Percentiles rank a stretch among this genome's conserved stretches.
phyloP scores from a whole-genome alignment of 2,329 filamentous ascomycete genomes.

The Pseudogymnoascus sp. region DNA sequence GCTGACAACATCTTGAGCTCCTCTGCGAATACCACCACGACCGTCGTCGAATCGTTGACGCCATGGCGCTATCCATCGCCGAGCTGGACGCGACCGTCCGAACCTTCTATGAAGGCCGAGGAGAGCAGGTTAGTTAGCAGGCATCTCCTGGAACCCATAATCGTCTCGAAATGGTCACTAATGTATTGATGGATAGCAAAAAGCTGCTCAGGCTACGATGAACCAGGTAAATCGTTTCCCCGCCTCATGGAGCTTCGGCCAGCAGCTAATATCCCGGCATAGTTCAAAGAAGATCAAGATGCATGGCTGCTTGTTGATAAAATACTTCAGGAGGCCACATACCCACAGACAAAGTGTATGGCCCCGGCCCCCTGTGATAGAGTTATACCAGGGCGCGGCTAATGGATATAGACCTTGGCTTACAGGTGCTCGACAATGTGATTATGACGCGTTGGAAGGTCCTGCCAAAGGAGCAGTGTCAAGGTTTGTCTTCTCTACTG shows the following conservation, averaged over 20 bases:
- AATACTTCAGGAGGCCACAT: slow-evolving; percentile 86
- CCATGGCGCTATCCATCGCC: slow-evolving; percentile 67
- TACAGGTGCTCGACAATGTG: slow-evolving; percentile 96
- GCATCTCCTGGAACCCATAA: neutral
- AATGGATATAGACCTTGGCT: slow-evolving; percentile 62
- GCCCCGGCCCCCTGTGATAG: slow-evolving; percentile 17
- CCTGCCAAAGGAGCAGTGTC: slow-evolving; percentile 87
- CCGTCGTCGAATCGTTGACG: slow-evolving; percentile 24
- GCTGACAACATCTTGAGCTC: slow-evolving; percentile 1
- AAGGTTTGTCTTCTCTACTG: slow-evolving; percentile 49
- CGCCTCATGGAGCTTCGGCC: neutral
- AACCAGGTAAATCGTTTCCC: slow-evolving; percentile 62
- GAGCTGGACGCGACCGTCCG: slow-evolving; percentile 96
- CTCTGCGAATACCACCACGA: slow-evolving; percentile 8
- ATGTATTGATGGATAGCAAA: slow-evolving; percentile 61
- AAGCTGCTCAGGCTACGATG: slow-evolving; percentile 83
- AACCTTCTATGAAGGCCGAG: slow-evolving; percentile 94
- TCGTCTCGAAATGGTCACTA: slow-evolving; percentile 24
- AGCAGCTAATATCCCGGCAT: slow-evolving; percentile 19
- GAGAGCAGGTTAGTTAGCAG: slow-evolving; percentile 64
- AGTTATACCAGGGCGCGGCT: neutral
- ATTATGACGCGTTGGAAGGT: slow-evolving; percentile 99
- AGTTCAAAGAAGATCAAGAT: slow-evolving; percentile 99
- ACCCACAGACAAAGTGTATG: slow-evolving; percentile 93
- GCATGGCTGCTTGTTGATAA: slow-evolving; percentile 96